These are phyloP conservation scores for Imleria badia DNA, from an alignment of 768 basidiomycete species.

Conservation along the genomic window DNA sequence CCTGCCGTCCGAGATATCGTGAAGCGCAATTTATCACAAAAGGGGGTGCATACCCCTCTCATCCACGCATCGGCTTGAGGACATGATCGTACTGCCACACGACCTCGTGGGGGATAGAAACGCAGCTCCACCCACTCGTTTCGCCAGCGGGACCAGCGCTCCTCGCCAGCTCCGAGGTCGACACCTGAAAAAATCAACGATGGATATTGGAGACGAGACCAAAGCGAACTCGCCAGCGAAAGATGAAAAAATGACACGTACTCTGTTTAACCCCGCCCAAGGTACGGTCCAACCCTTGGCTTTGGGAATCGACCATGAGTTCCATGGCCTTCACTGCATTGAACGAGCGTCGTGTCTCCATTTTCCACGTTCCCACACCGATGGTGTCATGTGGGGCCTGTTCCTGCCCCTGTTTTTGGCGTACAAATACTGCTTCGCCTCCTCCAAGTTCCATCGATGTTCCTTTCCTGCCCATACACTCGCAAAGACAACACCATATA, in stretches of 20 bases:
- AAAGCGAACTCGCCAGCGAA: not conserved
- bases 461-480: constrained; percentile 8
- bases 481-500: constrained; percentile 6
- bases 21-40: not conserved
- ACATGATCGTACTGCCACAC: not conserved
- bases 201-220: too few species aligned
- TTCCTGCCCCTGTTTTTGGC: not conserved
- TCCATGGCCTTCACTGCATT: not conserved
- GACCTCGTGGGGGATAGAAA: not conserved
- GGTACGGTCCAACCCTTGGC: not conserved
- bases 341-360: not conserved
- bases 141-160: not conserved
- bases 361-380: not conserved
- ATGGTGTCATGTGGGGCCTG: not conserved
- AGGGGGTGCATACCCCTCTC: not conserved
- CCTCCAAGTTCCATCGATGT: not conserved
- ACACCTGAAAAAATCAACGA: not conserved
- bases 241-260: not conserved
- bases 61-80: not conserved
- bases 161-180: not conserved
- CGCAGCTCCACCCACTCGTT: not conserved
- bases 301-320: not conserved
- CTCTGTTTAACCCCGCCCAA: not conserved
- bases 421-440: not conserved
- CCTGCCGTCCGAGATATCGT: not conserved